Percentiles rank a stretch among this genome's conserved stretches.
These are phyloP conservation scores for Osmanthus fragrans DNA, from an alignment of 257 asterid species.

Conservation along the genomic window DNA sequence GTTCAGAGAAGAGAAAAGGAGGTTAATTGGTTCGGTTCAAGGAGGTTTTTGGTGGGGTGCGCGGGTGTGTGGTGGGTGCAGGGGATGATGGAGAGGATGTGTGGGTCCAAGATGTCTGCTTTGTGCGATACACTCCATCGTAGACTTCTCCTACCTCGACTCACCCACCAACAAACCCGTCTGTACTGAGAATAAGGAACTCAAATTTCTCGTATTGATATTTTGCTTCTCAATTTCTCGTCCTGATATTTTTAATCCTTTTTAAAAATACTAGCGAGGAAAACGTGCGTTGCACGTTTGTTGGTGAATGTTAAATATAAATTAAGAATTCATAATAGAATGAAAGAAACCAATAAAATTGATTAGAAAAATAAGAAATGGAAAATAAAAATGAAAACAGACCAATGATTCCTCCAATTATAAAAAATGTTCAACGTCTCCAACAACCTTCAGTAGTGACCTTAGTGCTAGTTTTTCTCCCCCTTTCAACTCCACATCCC, in stretches of 20 bases:
- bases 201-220: background rate
- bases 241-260: background rate
- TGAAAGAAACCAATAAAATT: too few species aligned
- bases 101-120: slow-evolving; percentile 62
- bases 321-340: too few species aligned
- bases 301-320: too few species aligned
- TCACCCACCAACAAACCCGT: slow-evolving; percentile 31
- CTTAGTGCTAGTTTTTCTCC: too few species aligned
- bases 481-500: too few species aligned
- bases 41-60: background rate
- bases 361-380: too few species aligned
- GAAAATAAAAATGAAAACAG: too few species aligned
- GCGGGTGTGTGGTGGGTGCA: background rate
- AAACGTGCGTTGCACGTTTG: too few species aligned
- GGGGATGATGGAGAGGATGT: background rate
- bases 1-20: slow-evolving; percentile 23
- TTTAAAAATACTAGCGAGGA: background rate
- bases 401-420: too few species aligned
- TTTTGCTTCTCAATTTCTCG: background rate
- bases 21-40: too few species aligned
- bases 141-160: slow-evolving; percentile 49
- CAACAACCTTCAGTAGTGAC: too few species aligned
- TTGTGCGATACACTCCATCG: slow-evolving; percentile 61
- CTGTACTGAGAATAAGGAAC: background rate
- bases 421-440: too few species aligned